Base-by-base conservation (phyloP, 1,139 yeast genomes). In the Yamadazyma sp. region DNA sequence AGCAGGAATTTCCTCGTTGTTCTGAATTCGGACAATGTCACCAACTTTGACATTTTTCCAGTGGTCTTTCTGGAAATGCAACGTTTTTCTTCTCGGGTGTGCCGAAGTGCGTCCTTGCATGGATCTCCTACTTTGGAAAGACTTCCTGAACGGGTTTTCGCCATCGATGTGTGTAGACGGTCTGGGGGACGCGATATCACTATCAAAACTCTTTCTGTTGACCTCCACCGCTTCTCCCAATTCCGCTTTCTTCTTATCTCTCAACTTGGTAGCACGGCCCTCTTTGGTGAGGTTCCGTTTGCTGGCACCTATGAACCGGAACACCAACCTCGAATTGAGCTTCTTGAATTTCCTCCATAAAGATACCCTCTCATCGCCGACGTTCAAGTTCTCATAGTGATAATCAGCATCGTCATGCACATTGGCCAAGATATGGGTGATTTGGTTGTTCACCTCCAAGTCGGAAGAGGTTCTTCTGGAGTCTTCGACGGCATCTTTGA, bases 281-380 rank as follows among this genome's bases (percentile, higher is more conserved):
- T 64, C 58, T 40, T 61, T 64, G 23, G 74, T 64, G 29, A 66
- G 51, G 35, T 61, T 65, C 14, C 57, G 45, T 42, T 64, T 63
- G 25, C 59, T 50, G 1, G 57, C 53, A 15, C 59, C 62, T 33
- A 70, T 55, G 30, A 57, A 43, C 29, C 53, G 50, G 38, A 67
- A 55, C 20, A 69, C 33, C 12, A 60, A 47, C 31, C 64, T 54
- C 3, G 73, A 60, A 46, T 67, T 68, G 44, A 60, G 60, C 53
- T 84, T 80, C 48, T 80, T 80, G 59, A 78, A 79, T 44, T 59
- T 64, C 59, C 86, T 73, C 86, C 86, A 80, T 3, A 62, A 39
- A 0, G 83, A 76, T 4, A 80, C 64, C 43, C 69, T 70, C 44
- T 73, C 80, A 39, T 65, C 73, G 27, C 61, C 57, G 10, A 71